Evolutionary conservation across 2,329 filamentous ascomycete species (phyloP).

Genomic region (Microthyrium microscopicum): DNA sequence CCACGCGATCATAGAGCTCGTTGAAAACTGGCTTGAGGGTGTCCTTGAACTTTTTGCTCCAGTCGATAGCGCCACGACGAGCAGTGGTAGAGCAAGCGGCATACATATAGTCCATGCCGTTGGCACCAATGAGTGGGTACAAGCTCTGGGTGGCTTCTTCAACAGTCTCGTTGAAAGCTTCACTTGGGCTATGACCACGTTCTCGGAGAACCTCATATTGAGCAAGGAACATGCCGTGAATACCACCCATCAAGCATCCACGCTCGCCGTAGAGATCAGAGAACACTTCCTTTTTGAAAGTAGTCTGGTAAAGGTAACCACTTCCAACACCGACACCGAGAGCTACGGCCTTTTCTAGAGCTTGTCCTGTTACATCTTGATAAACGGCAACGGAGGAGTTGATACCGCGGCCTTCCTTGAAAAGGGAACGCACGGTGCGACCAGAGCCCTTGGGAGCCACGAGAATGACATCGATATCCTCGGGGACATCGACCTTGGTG

Average conservation of each 20-base stretch:
- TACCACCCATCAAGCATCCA: constrained; percentile 98
- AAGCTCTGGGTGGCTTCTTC: constrained; percentile 97
- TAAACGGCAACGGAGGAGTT: constrained; percentile 97
- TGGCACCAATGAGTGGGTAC: constrained; percentile 91
- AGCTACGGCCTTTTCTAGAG: constrained; percentile 93
- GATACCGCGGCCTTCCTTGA: constrained; percentile 98
- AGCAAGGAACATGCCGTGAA: constrained; percentile 99
- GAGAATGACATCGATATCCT: constrained; percentile 96
- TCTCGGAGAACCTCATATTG: constrained; percentile 99
- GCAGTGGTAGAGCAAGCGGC: constrained; percentile 98
- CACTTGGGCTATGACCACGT: constrained; percentile 89
- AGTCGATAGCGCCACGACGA: constrained; percentile 96
- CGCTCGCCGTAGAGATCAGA: constrained; percentile 99
- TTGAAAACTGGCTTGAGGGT: constrained; percentile 98
- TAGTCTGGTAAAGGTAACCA: constrained; percentile 99
- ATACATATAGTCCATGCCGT: constrained; percentile 99
- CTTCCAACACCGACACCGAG: constrained; percentile 93
- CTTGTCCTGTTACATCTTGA: constrained; percentile 96
- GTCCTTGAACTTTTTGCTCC: constrained; percentile 93
- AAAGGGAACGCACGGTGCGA: constrained; percentile 94
- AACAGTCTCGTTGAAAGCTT: constrained; percentile 99
- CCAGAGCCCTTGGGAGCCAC: constrained; percentile 98
- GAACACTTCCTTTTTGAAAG: constrained; percentile 99
- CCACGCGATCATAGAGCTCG: constrained; percentile 84
- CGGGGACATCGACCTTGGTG: constrained; percentile 95